Evolutionary conservation across 2,329 filamentous ascomycete species (phyloP), one percentile per base, ranked within the genome.

Genomic region (Magnaporthiopsis poae): DNA sequence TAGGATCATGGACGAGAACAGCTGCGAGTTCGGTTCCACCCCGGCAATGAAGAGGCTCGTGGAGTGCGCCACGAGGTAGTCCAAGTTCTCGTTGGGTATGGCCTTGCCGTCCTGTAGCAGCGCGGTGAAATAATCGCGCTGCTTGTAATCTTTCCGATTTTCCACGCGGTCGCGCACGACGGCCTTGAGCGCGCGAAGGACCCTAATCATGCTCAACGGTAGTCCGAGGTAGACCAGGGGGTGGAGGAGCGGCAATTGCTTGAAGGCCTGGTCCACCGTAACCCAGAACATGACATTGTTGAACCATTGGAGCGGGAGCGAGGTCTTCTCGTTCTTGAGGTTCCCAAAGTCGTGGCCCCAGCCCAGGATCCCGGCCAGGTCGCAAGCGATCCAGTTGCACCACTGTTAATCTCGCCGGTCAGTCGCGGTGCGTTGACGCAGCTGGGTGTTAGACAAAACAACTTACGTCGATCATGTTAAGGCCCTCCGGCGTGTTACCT

Each of bases 321-420:
- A n/a, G 59, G 59, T n/a, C 13, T 29, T 29, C 59, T 27, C 29
- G 59, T 27, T 29, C 59, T 60, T 60, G 59, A n/a, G 59, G n/a
- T 27, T 60, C 15, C 59, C 12, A 1, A n/a, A n/a, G 59, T 60
- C n/a, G 59, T 60, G 68, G 60, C 66, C 61, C 59, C 25, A 12
- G 59, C 29, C 29, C 5, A 31, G 31, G 13, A 29, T n/a, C 65
- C 68, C 59, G 4, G 29, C 46, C 68, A 63, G 27, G 66, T 61
- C 68, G 65, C 67, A 31, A 68, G 60, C 63, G 59, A 27, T 29
- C n/a, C n/a, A 29, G 15, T n/a, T 12, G 59, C n/a, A 60, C n/a
- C 29, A 60, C 59, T 31, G 31, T 31, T 7, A 31, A 31, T 4
- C 31, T 31, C 31, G 31, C 31, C 31, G 31, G 31, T 31, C 31